phyloP scores from a whole-genome alignment of 306 rosid genomes.

The Sindora glabra region DNA sequence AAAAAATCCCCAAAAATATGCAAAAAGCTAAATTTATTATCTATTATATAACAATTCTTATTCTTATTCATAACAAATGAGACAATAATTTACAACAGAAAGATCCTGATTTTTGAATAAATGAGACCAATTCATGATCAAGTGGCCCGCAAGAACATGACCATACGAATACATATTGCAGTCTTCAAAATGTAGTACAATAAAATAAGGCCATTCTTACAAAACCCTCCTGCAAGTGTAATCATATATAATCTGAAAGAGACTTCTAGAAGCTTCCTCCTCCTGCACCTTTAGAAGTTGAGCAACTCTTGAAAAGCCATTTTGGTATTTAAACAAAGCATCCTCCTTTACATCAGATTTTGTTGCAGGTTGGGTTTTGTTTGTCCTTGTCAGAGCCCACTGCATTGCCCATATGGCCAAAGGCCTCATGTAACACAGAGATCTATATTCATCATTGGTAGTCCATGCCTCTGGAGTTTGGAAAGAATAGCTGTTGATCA shows the following conservation, averaged over 20 bases:
- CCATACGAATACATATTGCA: background rate
- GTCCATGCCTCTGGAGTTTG: constrained; percentile 97
- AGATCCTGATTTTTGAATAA: background rate
- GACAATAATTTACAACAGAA: background rate
- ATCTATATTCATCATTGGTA: constrained; percentile 51
- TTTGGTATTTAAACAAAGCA: constrained; percentile 34
- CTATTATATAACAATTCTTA: background rate
- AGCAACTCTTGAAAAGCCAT: constrained; percentile 67
- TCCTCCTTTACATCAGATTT: constrained; percentile 37
- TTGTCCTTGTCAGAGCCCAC: constrained; percentile 68
- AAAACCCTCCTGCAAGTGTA: constrained; percentile 59
- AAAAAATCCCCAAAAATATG: background rate
- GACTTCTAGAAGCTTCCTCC: constrained; percentile 41
- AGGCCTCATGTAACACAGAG: constrained; percentile 87
- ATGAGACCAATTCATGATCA: background rate
- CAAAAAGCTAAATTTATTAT: background rate
- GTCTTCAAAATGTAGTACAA: background rate
- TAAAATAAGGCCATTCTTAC: background rate
- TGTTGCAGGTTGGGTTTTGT: constrained; percentile 16
- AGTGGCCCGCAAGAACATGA: background rate
- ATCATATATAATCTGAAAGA: constrained; percentile 60
- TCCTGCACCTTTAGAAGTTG: constrained; percentile 53
- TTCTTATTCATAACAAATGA: background rate
- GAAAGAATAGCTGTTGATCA: constrained; percentile 61
- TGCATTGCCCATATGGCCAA: constrained; percentile 99